Percentiles rank a stretch among this genome's conserved stretches.
Conservation (phyloP, 345 rosid species). For the Aurinia saxatilis region DNA sequence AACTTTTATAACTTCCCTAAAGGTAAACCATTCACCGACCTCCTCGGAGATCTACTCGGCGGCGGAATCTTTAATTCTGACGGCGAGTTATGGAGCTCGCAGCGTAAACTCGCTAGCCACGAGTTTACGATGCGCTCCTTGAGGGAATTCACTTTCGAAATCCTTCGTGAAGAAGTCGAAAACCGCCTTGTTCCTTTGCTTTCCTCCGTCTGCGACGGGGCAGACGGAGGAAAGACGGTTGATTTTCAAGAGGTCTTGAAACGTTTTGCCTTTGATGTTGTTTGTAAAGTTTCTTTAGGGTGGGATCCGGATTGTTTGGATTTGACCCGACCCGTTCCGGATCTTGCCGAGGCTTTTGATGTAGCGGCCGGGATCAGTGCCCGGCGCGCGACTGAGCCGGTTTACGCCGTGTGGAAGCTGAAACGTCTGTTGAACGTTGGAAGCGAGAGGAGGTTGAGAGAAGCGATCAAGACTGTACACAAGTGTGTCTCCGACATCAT, state of each 20-base stretch:
- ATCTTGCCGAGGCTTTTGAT: conserved; percentile 45
- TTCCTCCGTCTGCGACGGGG: conserved; percentile 30
- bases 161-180: conserved; percentile 44
- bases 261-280: conserved; percentile 52
- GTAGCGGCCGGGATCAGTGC: conserved; percentile 49
- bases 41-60: conserved; percentile 79
- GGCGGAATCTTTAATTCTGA: conserved; percentile 74
- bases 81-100: conserved; percentile 62
- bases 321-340: conserved; percentile 33
- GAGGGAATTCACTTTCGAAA: conserved; percentile 46
- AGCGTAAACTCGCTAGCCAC: conserved; percentile 71
- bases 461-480: conserved; percentile 39
- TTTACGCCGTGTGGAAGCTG: conserved; percentile 52
- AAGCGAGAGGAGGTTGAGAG: conserved; percentile 45
- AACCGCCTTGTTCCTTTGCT: conserved; percentile 47
- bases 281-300: conserved; percentile 47
- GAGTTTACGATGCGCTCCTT: conserved; percentile 59
- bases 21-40: conserved; percentile 69
- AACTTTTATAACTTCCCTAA: conserved; percentile 71
- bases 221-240: conserved; percentile 15
- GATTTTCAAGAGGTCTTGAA: conserved; percentile 56
- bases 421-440: conserved; percentile 51
- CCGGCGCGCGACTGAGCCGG: conserved; percentile 44
- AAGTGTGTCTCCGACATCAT: conserved; percentile 32
- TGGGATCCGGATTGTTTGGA: conserved; percentile 50